Evolutionary conservation across 2,329 filamentous ascomycete genomes (phyloP).

Genomic region (Zopfia rhizophila): DNA sequence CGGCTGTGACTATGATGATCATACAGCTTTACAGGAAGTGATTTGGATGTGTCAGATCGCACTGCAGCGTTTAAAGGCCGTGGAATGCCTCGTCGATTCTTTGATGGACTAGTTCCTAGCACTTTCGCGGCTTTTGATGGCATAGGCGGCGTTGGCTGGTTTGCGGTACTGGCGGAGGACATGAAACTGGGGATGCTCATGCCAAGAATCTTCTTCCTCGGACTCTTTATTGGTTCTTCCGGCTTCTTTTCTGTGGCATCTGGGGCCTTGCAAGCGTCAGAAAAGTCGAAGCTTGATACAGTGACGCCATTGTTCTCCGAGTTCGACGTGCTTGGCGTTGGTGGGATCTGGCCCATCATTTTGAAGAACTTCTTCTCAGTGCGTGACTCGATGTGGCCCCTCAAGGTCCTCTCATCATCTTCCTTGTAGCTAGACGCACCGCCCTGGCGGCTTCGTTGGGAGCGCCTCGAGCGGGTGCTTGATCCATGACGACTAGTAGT

Average conservation of each 20-base stretch:
- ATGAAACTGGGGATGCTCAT: slow-evolving; percentile 41
- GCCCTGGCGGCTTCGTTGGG: slow-evolving; percentile 30
- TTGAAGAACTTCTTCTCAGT: slow-evolving; percentile 48
- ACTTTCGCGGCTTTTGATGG: slow-evolving; percentile 50
- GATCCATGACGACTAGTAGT: slow-evolving; percentile 28
- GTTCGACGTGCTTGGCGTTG: slow-evolving; percentile 23
- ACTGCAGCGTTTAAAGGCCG: slow-evolving; percentile 19
- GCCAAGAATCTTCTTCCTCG: slow-evolving; percentile 54
- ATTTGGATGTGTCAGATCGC: slow-evolving; percentile 38
- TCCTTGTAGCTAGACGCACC: slow-evolving; percentile 27
- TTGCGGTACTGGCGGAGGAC: slow-evolving; percentile 10
- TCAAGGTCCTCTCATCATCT: slow-evolving; percentile 46
- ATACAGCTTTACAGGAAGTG: slow-evolving; percentile 33
- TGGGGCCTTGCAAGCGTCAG: slow-evolving; percentile 1
- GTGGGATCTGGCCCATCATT: slow-evolving; percentile 43
- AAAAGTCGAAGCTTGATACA: neutral
- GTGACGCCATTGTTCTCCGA: neutral
- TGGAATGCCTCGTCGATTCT: slow-evolving; percentile 20
- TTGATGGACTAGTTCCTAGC: slow-evolving; percentile 40
- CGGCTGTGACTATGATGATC: slow-evolving; percentile 23
- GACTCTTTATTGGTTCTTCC: slow-evolving; percentile 43
- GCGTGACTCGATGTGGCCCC: slow-evolving; percentile 53
- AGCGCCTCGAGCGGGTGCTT: slow-evolving; percentile 36
- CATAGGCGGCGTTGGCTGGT: slow-evolving; percentile 19
- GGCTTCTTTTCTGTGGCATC: slow-evolving; percentile 22